Conservation (phyloP, 2,329 filamentous ascomycete species). For the Monilinia polystroma region DNA sequence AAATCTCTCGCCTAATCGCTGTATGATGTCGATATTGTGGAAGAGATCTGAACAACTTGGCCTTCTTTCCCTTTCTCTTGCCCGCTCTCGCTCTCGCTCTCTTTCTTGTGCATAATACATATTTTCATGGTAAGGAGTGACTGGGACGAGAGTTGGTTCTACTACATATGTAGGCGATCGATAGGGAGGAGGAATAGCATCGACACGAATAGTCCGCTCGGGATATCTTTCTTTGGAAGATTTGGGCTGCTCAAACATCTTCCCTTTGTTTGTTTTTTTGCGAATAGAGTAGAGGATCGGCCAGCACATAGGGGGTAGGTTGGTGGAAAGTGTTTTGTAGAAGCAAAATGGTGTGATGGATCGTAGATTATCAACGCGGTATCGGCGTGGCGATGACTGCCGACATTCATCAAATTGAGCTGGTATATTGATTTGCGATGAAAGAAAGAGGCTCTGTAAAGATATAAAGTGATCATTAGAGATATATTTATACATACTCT, state of each 20-base stretch:
- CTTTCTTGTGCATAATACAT: neutral
- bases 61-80: neutral
- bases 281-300: conserved; percentile 4
- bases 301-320: conserved; percentile 9
- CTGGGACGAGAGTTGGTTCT: neutral
- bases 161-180: neutral
- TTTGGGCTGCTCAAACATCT: neutral
- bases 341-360: neutral
- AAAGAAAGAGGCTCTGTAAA: neutral
- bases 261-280: neutral
- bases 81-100: neutral
- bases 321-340: neutral
- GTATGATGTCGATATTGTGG: conserved; percentile 10
- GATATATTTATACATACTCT: neutral
- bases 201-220: neutral
- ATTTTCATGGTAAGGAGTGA: neutral
- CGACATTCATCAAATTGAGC: neutral
- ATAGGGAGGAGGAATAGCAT: conserved; percentile 12
- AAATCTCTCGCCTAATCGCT: conserved; percentile 14
- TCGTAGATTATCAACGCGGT: neutral
- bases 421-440: conserved; percentile 6
- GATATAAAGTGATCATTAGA: neutral
- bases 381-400: neutral
- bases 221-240: conserved; percentile 9
- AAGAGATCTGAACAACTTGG: conserved; percentile 13